Evolutionary conservation across 331 rosid species (phyloP), one percentile per base, ranked within the genome.

Genomic region (Quercus lobata): DNA sequence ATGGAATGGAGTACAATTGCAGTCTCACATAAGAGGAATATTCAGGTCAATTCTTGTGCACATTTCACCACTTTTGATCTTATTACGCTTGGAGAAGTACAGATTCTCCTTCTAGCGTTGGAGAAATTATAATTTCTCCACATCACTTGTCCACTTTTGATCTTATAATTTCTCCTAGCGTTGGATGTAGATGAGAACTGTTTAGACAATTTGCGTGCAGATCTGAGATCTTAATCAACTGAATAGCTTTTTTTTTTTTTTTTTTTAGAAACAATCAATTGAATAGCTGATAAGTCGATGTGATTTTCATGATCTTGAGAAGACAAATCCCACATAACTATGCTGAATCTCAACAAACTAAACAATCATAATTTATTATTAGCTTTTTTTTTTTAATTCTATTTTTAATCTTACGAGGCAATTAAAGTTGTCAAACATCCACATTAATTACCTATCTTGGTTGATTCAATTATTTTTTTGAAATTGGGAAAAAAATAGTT

Each of bases 11-110:
- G 70, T 63, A 6, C 70, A 63, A 17, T 63, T 63, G 7, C 44
- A 29, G 21, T 63, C 8, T 63, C 30, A 34, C 35, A 32, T 14
- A 34, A 16, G 22, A 29, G 32, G 79, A 80, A 80, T 80, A 74
- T 80, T 74, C 53, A 15, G 71, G 83, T 74, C 79, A 44, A 73
- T 34, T 68, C 35, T 17, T 32, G 8, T 21, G 78, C 37, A 30
- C 49, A 49, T 49, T 10, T 49, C 54, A 49, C 54, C 54, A 14
- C 17, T 49, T 49, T 49, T 49, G 17, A 49, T 49, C 54, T 49
- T 49, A 49, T 49, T 49, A 49, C 54, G 16, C 54, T 49, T 14
- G 5, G 5, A 11, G 17, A 12, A 49, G 54, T 12, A 3, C 1
- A 1, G 1, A 79, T 34, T 32, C 61, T 72, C 25, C 82, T 72